These are phyloP conservation scores for Salvia splendens DNA, from an alignment of 257 asterid genomes.

Conservation along the genomic window DNA sequence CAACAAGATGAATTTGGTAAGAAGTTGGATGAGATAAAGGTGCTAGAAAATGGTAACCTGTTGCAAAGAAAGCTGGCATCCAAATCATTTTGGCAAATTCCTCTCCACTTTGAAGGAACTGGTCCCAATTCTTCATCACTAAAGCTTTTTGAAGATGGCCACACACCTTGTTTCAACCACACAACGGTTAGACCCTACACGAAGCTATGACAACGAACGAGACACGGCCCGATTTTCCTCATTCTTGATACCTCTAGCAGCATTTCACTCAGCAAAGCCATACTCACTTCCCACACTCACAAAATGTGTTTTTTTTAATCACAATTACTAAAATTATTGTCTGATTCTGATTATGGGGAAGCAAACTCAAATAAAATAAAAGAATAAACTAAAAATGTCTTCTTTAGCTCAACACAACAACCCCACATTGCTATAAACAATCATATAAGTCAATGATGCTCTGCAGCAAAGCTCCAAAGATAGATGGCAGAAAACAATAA, in stretches of 20 bases:
- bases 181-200: conserved; percentile 11
- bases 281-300: not conserved
- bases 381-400: conserved; percentile 21
- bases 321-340: conserved; percentile 19
- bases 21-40: not conserved
- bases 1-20: not conserved
- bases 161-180: conserved; percentile 61
- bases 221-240: not conserved
- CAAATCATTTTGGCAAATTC: conserved; percentile 63
- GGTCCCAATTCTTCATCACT: conserved; percentile 70
- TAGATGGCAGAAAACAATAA: conserved; percentile 27
- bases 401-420: conserved; percentile 25
- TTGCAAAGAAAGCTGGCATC: conserved; percentile 78
- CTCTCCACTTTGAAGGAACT: conserved; percentile 83
- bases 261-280: not conserved
- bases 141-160: conserved; percentile 92
- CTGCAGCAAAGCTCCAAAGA: conserved; percentile 33
- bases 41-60: conserved; percentile 44
- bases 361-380: conserved; percentile 26
- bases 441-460: conserved; percentile 33
- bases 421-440: conserved; percentile 38
- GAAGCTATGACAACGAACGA: not conserved
- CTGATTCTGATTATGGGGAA: conserved; percentile 21
- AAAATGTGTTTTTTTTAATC: conserved; percentile 5
- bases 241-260: not conserved